Conservation (phyloP, 352 stramenopile genomes). For the Globisporangium cystogenes region DNA sequence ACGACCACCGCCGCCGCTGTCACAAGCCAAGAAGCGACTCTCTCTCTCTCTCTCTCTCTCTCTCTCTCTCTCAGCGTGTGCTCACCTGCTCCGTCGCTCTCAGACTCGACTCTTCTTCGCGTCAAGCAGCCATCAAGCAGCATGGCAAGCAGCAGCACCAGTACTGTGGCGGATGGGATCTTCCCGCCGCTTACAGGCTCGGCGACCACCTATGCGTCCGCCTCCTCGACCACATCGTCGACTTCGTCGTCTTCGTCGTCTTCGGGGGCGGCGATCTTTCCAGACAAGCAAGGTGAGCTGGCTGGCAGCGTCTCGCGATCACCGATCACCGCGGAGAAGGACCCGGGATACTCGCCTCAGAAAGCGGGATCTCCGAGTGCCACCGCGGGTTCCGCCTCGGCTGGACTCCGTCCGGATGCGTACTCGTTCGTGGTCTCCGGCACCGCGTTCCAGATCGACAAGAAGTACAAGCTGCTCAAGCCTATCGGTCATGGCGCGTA, state of each 20-base stretch:
- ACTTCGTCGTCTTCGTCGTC: conserved; percentile 1
- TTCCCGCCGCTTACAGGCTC: conserved; percentile 2
- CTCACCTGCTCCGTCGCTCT: neutral
- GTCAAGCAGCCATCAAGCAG: neutral
- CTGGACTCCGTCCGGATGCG: conserved; percentile 39
- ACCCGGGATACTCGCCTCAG: conserved; percentile 2
- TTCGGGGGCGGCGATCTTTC: conserved; percentile 1
- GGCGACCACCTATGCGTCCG: neutral
- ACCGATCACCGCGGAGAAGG: conserved; percentile 1
- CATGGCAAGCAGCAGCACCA: conserved; percentile 1
- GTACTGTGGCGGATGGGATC: neutral
- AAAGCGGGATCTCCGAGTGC: neutral
- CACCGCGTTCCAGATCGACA: conserved; percentile 90
- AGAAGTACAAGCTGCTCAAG: conserved; percentile 94
- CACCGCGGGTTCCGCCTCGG: conserved; percentile 2
- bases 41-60: too few relatives aligned
- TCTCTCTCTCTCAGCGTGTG: too few relatives aligned
- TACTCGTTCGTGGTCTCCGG: conserved; percentile 81
- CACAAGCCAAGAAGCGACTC: neutral
- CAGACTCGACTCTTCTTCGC: neutral
- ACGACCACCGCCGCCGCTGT: too few relatives aligned
- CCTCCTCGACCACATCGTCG: neutral
- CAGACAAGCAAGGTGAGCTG: conserved; percentile 11
- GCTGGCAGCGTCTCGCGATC: neutral
- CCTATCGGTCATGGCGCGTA: conserved; percentile 94